Evolutionary conservation across 2,329 filamentous ascomycete species (phyloP).

Genomic region (Fusarium zealandicum): DNA sequence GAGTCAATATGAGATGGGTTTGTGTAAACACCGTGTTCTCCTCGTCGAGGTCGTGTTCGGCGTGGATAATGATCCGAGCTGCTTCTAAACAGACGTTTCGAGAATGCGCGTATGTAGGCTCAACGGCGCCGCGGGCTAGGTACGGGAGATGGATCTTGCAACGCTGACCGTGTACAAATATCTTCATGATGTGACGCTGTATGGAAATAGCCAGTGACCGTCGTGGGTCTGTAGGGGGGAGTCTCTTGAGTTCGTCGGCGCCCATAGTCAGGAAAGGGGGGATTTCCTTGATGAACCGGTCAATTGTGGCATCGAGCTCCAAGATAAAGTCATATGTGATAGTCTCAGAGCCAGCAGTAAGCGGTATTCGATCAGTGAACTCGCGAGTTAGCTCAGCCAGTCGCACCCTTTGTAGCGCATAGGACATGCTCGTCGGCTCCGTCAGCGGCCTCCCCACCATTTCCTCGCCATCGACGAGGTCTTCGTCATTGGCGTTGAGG

Average conservation of each 20-base stretch:
- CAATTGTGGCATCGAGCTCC: constrained; percentile 44
- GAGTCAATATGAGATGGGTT: constrained; percentile 41
- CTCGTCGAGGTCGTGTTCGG: constrained; percentile 41
- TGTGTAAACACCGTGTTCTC: constrained; percentile 40
- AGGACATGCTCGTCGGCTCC: constrained; percentile 48
- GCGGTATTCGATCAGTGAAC: constrained; percentile 45
- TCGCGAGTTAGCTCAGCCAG: constrained; percentile 49
- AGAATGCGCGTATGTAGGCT: constrained; percentile 45
- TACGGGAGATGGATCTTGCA: constrained; percentile 49
- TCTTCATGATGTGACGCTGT: constrained; percentile 46
- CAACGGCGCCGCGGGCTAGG: constrained; percentile 45
- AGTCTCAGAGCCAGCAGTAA: constrained; percentile 41
- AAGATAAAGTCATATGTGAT: constrained; percentile 44
- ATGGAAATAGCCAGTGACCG: constrained; percentile 38
- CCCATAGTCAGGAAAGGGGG: constrained; percentile 43
- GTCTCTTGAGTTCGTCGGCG: constrained; percentile 20
- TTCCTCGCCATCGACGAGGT: constrained; percentile 43
- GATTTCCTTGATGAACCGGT: constrained; percentile 40
- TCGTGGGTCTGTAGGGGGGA: constrained; percentile 35
- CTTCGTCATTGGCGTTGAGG: constrained; percentile 49
- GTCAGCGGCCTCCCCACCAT: constrained; percentile 42
- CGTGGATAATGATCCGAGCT: constrained; percentile 43
- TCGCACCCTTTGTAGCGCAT: constrained; percentile 49
- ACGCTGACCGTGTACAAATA: constrained; percentile 45
- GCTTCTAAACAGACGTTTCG: constrained; percentile 44